Conservation (phyloP, 805 yeast genomes). For the Vanderwaltozyma verrucispora region DNA sequence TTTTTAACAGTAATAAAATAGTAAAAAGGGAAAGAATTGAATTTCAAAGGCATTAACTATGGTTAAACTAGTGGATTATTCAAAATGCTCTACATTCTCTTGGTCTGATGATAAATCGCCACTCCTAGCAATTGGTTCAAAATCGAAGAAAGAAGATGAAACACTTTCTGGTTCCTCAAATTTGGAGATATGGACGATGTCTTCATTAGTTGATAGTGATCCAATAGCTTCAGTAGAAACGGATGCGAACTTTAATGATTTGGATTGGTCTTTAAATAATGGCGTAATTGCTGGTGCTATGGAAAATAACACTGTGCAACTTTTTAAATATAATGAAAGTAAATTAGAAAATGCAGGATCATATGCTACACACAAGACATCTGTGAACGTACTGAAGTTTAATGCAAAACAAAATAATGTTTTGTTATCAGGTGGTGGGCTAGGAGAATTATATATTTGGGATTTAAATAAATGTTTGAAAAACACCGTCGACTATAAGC, state of each 20-base stretch:
- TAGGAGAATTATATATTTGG: constrained; percentile 83
- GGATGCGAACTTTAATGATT: constrained; percentile 59
- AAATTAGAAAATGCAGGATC: constrained; percentile 40
- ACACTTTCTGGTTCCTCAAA: constrained; percentile 68
- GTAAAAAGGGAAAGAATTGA: no score
- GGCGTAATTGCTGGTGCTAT: constrained; percentile 78
- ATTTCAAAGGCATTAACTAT: constrained; percentile 21
- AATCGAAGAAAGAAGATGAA: constrained; percentile 85
- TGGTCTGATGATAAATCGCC: constrained; percentile 80
- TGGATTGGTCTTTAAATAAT: constrained; percentile 68
- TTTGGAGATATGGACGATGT: constrained; percentile 71
- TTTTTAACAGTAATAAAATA: no score
- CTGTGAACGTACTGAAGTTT: constrained; percentile 67
- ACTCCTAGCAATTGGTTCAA: constrained; percentile 76
- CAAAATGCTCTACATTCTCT: constrained; percentile 83
- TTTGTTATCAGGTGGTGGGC: constrained; percentile 75
- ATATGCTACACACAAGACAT: constrained; percentile 51
- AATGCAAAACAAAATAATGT: constrained; percentile 62
- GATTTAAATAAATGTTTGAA: constrained; percentile 53
- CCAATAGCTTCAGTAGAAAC: constrained; percentile 37
- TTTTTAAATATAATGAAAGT: constrained; percentile 52
- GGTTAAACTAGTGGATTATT: constrained; percentile 79
- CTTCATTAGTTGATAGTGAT: constrained; percentile 29
- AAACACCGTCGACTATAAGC: constrained; percentile 30
- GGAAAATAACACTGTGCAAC: constrained; percentile 68